Base-by-base conservation (phyloP, 257 asterid species). In the Asclepias syriaca region DNA sequence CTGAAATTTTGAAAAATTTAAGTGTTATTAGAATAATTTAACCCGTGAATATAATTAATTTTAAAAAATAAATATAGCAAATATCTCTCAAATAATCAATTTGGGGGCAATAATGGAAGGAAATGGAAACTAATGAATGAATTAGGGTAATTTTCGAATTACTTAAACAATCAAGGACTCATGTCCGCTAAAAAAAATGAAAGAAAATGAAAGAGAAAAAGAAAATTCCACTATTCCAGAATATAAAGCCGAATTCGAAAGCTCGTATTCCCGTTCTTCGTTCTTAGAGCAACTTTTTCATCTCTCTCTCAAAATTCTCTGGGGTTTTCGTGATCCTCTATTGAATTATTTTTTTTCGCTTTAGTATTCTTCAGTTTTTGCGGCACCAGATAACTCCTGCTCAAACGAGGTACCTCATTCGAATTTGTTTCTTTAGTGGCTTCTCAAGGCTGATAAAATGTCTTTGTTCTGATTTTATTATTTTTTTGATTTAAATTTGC, bases 231-330 rank as follows among this genome's bases (percentile, higher is more conserved):
- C 27, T 10, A 56, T 9, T 56, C 61, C 32, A 56, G 29, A 3
- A 21, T n/a, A 56, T 56, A 56, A 56, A n/a, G 61, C n/a, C 61
- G 61, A 56, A n/a, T 56, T 56, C 61, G 61, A n/a, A n/a, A 8
- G 61, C 34, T 56, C 22, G 61, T 29, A 21, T 8, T n/a, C 8
- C 27, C 1, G 12, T 8, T 19, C 59, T 19, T n/a, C 0, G 10
- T 27, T 4, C 53, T 37, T 2, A 15, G 43, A 9, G 22, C 53
- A 29, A 14, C 9, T 16, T 8, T 19, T 5, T 21, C 11, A 34
- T 15, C 0, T 6, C 13, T 39, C 16, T 37, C 48, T 43, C 48
- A 43, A 43, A 43, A 43, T 43, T 43, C 2, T 43, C 48, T 43
- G 48, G 48, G 48, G 1, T 40, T 43, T 43, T 43, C 11, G 12